These are phyloP conservation scores for Copromyces sp. DNA, from an alignment of 495 filamentous ascomycete genomes.

Conservation along the genomic window DNA sequence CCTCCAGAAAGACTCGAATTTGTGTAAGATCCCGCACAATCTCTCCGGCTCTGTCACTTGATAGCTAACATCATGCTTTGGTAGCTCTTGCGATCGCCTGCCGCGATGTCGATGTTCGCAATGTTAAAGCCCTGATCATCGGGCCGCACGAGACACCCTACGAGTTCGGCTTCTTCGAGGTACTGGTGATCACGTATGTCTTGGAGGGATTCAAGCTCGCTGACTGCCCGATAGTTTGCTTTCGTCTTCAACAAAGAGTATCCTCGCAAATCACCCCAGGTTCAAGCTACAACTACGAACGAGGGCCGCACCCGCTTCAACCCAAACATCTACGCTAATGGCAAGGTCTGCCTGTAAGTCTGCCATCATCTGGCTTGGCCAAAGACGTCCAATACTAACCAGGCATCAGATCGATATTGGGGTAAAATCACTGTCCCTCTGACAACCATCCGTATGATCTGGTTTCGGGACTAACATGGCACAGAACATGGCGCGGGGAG, in stretches of 20 bases:
- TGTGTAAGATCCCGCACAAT: slow-evolving; percentile 48
- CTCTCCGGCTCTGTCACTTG: not conserved
- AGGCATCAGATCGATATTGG: slow-evolving; percentile 70
- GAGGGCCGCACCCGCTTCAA: slow-evolving; percentile 81
- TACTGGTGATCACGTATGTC: slow-evolving; percentile 19
- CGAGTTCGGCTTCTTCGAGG: slow-evolving; percentile 95
- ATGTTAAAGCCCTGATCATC: slow-evolving; percentile 80
- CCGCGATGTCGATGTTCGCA: slow-evolving; percentile 75
- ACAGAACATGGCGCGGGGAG: slow-evolving; percentile 86
- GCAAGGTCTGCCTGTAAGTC: slow-evolving; percentile 83
- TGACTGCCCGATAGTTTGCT: slow-evolving; percentile 41
- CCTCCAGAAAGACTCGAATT: slow-evolving; percentile 66
- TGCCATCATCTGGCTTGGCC: not conserved
- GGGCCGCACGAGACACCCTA: slow-evolving; percentile 94
- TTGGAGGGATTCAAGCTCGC: not conserved
- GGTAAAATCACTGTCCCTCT: slow-evolving; percentile 41
- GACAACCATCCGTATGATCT: not conserved
- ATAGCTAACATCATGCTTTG: slow-evolving; percentile 4
- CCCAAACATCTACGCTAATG: slow-evolving; percentile 87
- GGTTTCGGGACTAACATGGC: slow-evolving; percentile 16
- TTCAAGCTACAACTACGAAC: slow-evolving; percentile 77
- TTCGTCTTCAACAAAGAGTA: slow-evolving; percentile 73
- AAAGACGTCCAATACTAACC: slow-evolving; percentile 8
- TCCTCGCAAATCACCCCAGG: slow-evolving; percentile 68
- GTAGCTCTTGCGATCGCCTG: slow-evolving; percentile 78